Base-by-base conservation (phyloP, 73 alveolate genomes). In the Paraurostyla sp. region DNA sequence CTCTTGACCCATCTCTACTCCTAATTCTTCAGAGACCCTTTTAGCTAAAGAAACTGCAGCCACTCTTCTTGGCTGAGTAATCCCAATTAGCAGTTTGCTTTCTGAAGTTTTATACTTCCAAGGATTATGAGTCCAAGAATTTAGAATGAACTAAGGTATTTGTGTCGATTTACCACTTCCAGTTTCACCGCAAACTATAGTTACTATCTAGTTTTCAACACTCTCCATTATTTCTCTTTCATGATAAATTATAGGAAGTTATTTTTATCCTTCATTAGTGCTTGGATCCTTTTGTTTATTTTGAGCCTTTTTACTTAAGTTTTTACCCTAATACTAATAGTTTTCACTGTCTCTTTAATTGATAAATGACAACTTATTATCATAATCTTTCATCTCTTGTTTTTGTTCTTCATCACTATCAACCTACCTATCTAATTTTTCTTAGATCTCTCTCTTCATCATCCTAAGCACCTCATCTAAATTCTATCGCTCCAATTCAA, bases 81-180 rank as follows among this genome's bases (percentile, higher is more conserved):
- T 97, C 4, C 97, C 98, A 41, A 96, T 89, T 36, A 63, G 62
- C 23, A 81, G 27, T 27, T 57, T 23, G 33, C 54, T 75, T 3
- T 25, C 85, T 75, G 36, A 82, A 33, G 30, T 82, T 48, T 42
- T 36, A 30, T 35, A 60, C 35, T 62, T 60, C 84, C 80, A 84
- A 42, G 38, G 30, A 27, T 62, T 60, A 18, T 57, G 43, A 89
- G 85, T 22, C 96, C 96, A 23, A 88, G 87, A 60, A 86, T 93
- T 0, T 98, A 83, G 80, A 87, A 98, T 68, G 88, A 98, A 95
- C 92, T 97, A 93, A 46, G 99, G 99, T 49, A 97, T 91, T 92
- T 98, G 95, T 0, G 99, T 98, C 65, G 99, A 95, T 89, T 98
- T 98, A 20, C 99, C 99, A 49, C 98, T 95, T 0, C 99, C 99